Evolutionary conservation across 768 basidiomycete genomes (phyloP).

Genomic region (Mycena polygramma): DNA sequence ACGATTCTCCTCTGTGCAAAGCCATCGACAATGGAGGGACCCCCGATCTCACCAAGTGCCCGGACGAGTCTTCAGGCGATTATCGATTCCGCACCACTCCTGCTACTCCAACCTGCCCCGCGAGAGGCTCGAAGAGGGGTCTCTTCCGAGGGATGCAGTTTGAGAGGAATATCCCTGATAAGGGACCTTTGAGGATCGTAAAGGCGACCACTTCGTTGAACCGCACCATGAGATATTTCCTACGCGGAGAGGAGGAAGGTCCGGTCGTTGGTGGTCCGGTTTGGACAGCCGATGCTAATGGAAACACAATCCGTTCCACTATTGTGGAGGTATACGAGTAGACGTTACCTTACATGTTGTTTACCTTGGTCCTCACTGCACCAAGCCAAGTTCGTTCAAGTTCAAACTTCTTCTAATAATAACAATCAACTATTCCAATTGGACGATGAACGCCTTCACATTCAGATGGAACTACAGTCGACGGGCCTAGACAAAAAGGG

Average conservation of each 20-base stretch:
- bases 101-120: slow-evolving; percentile 3
- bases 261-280: slow-evolving; percentile 7
- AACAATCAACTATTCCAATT: no score
- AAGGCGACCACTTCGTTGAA: slow-evolving; percentile 8
- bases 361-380: no score
- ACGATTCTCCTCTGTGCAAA: slow-evolving; percentile 7
- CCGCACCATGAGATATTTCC: slow-evolving; percentile 8
- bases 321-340: not conserved
- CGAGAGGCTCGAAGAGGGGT: slow-evolving; percentile 1
- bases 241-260: slow-evolving; percentile 7
- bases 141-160: slow-evolving; percentile 5
- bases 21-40: slow-evolving; percentile 8
- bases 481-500: no score
- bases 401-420: no score
- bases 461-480: no score
- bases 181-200: slow-evolving; percentile 2
- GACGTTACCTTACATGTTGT: no score
- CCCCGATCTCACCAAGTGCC: slow-evolving; percentile 3
- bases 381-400: no score
- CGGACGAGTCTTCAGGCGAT: slow-evolving; percentile 15
- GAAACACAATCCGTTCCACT: slow-evolving; percentile 5
- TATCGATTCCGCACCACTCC: slow-evolving; percentile 8
- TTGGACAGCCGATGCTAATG: slow-evolving; percentile 7
- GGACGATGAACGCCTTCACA: no score
- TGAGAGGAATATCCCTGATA: slow-evolving; percentile 3